These are phyloP conservation scores for Solanum virginianum DNA, from an alignment of 257 asterid genomes.

Conservation along the genomic window DNA sequence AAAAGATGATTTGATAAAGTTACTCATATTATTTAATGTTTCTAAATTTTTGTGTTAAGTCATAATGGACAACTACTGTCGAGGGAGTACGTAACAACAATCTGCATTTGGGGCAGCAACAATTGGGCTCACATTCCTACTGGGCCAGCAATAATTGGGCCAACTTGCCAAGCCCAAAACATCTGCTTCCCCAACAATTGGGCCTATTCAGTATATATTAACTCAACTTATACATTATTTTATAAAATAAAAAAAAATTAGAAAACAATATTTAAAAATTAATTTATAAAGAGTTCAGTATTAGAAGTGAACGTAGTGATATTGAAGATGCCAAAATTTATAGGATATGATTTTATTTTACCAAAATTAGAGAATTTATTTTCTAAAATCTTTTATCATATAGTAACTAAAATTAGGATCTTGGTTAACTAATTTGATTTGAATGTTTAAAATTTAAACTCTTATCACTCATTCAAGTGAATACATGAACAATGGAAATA, in stretches of 20 bases:
- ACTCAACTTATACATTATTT: neutral
- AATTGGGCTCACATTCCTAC: neutral
- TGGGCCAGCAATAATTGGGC: neutral
- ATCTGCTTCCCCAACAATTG: neutral
- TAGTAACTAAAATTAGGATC: neutral
- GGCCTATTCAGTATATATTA: too few relatives aligned
- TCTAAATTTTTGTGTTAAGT: too few relatives aligned
- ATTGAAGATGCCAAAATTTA: neutral
- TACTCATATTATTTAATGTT: too few relatives aligned
- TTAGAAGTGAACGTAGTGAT: neutral
- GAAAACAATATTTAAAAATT: neutral
- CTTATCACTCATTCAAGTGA: neutral
- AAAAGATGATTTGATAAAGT: too few relatives aligned
- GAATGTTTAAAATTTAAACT: neutral
- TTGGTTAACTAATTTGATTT: neutral
- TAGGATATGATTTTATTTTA: neutral
- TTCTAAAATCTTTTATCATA: neutral
- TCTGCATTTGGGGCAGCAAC: neutral
- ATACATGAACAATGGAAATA: neutral
- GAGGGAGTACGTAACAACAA: neutral
- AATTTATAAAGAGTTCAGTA: neutral
- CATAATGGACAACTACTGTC: too few relatives aligned
- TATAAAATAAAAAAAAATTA: neutral
- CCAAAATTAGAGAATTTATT: neutral
- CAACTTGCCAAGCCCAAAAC: neutral